These are phyloP conservation scores for Cryptococcus amylolentus DNA, from an alignment of 1,284 basidiomycete species.

Conservation along the genomic window DNA sequence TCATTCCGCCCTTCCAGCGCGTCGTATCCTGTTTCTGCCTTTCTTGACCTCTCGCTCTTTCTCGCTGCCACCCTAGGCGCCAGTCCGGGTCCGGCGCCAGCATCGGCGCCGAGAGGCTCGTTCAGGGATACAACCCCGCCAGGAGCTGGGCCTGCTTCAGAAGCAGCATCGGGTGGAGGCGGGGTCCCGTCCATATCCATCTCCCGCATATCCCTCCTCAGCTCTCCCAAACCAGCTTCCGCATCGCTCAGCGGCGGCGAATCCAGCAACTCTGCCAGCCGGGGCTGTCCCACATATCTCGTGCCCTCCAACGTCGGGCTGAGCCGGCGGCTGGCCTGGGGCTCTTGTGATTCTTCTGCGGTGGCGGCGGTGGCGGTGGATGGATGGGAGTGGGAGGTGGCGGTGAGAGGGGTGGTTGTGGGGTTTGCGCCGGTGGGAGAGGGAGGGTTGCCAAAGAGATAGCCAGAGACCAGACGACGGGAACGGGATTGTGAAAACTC, in stretches of 20 bases:
- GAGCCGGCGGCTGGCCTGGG: neutral
- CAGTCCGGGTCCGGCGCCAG: neutral
- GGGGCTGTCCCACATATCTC: conserved; percentile 5
- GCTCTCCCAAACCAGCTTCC: no score
- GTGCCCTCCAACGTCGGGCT: conserved; percentile 9
- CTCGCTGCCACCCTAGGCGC: neutral
- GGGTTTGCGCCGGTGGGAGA: conserved; percentile 11
- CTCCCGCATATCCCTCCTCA: neutral
- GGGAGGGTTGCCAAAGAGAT: conserved; percentile 45
- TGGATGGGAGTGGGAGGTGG: neutral
- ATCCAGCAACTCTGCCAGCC: conserved; percentile 8
- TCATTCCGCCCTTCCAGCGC: conserved; percentile 44
- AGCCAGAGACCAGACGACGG: conserved; percentile 42
- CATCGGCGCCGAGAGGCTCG: neutral
- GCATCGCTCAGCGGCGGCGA: conserved; percentile 27
- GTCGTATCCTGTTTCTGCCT: conserved; percentile 33
- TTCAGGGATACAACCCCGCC: neutral
- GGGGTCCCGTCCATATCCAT: conserved; percentile 2
- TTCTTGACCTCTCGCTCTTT: conserved; percentile 4
- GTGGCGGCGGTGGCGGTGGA: neutral
- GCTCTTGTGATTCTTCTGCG: neutral
- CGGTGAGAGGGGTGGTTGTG: neutral
- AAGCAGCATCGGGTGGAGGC: neutral
- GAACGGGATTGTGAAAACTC: conserved; percentile 36
- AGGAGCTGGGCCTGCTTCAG: neutral